These are phyloP conservation scores for Entophlyctis luteolus DNA, from an alignment of 192 early-diverging fungal genomes.

Conservation along the genomic window DNA sequence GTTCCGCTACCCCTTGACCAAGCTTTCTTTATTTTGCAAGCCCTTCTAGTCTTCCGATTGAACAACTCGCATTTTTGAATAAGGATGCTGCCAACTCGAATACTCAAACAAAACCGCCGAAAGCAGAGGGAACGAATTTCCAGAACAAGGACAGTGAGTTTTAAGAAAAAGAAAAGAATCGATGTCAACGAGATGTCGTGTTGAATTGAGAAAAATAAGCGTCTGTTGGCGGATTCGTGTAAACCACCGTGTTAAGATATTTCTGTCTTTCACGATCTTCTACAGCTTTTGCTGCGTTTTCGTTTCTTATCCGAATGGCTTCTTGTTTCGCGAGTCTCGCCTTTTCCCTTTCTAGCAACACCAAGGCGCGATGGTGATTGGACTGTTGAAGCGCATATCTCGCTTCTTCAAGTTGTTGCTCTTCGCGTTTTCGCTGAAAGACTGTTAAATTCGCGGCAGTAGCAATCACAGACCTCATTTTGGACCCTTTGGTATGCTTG, in stretches of 20 bases:
- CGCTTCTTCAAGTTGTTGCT: constrained; percentile 30
- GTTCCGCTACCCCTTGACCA: too few species aligned
- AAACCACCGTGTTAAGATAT: constrained; percentile 50
- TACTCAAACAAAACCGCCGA: too few species aligned
- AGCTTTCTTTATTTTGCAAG: too few species aligned
- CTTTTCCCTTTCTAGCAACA: constrained; percentile 45
- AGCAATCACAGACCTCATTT: constrained; percentile 29
- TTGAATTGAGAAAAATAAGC: constrained; percentile 55
- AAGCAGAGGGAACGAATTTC: too few species aligned
- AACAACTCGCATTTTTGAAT: too few species aligned
- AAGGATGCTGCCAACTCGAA: too few species aligned
- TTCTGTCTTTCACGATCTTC: constrained; percentile 40
- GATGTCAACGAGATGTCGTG: constrained; percentile 45
- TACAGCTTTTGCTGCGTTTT: constrained; percentile 40
- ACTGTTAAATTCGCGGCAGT: neutral
- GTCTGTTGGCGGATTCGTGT: constrained; percentile 51
- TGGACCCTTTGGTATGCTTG: constrained; percentile 50
- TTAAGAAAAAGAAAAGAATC: too few species aligned
- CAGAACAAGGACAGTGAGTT: too few species aligned
- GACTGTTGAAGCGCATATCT: constrained; percentile 37
- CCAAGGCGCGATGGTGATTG: constrained; percentile 36
- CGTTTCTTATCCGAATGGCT: constrained; percentile 32
- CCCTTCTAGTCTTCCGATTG: too few species aligned
- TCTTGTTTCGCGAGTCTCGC: constrained; percentile 28
- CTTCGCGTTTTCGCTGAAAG: constrained; percentile 24